A percentile compares a stretch with the other conserved stretches of the same genome.
Conservation (phyloP, 495 filamentous ascomycete genomes). For the Alectoria sarmentosa region DNA sequence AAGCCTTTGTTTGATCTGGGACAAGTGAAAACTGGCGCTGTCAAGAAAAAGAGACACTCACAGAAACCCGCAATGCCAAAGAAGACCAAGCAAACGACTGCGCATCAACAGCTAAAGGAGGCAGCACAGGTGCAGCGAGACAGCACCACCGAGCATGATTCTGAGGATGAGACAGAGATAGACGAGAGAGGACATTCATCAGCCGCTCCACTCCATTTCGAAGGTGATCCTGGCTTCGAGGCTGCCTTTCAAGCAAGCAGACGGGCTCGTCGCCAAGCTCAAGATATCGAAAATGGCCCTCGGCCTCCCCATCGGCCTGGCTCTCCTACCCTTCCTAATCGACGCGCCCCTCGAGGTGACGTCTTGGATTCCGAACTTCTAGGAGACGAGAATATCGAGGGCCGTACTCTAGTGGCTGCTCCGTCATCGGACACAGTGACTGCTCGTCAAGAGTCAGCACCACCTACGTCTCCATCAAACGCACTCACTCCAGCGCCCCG, state of each 20-base stretch:
- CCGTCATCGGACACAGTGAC: too few relatives aligned
- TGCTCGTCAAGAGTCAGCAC: too few relatives aligned
- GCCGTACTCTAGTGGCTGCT: too few relatives aligned
- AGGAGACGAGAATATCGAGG: not conserved
- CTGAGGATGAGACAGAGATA: not conserved
- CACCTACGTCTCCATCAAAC: too few relatives aligned
- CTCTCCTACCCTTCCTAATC: not conserved
- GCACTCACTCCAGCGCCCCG: not conserved
- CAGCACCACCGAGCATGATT: not conserved
- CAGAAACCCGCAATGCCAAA: not conserved
- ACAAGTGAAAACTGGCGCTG: not conserved
- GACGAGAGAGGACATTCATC: not conserved
- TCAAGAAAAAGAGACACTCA: not conserved
- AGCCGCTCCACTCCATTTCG: not conserved
- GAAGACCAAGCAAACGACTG: not conserved
- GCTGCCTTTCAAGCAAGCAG: not conserved
- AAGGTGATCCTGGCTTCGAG: constrained; percentile 1
- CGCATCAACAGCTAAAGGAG: not conserved
- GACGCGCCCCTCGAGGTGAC: not conserved
- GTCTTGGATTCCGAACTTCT: not conserved
- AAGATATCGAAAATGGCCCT: too few relatives aligned
- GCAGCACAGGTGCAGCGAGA: not conserved
- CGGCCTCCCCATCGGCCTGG: not conserved
- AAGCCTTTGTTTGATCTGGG: too few relatives aligned
- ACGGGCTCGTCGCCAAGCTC: not conserved